Percentiles rank a stretch among this genome's conserved stretches.
These are phyloP conservation scores for Mollisiaceae sp. DNA, from an alignment of 2,329 filamentous ascomycete species.

Conservation along the genomic window DNA sequence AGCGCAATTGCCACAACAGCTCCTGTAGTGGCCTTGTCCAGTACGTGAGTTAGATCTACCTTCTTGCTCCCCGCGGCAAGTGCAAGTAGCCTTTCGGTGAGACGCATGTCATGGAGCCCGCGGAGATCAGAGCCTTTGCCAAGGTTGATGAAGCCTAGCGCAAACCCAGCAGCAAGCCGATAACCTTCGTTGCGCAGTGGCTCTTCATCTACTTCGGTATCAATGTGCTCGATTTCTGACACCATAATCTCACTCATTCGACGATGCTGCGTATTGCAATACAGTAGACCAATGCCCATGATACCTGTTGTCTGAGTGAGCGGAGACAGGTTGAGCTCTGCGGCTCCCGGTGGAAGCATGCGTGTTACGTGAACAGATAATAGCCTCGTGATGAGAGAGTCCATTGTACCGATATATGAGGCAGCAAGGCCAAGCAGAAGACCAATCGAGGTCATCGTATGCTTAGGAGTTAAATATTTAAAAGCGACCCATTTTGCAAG, in stretches of 20 bases:
- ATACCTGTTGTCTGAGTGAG: slow-evolving; percentile 94
- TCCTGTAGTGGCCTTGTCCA: slow-evolving; percentile 92
- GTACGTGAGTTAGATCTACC: slow-evolving; percentile 87
- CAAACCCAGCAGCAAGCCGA: slow-evolving; percentile 89
- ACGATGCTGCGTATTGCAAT: slow-evolving; percentile 93
- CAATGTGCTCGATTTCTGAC: slow-evolving; percentile 90
- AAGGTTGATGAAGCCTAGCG: slow-evolving; percentile 92
- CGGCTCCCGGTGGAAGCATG: slow-evolving; percentile 90
- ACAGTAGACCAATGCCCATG: slow-evolving; percentile 94
- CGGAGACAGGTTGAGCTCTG: slow-evolving; percentile 90
- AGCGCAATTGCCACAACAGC: slow-evolving; percentile 88
- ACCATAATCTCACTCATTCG: slow-evolving; percentile 99
- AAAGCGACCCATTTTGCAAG: slow-evolving; percentile 98
- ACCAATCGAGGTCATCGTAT: slow-evolving; percentile 98
- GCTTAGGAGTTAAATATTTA: slow-evolving; percentile 98
- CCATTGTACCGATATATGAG: slow-evolving; percentile 96
- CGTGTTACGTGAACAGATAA: slow-evolving; percentile 95
- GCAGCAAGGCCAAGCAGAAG: slow-evolving; percentile 90
- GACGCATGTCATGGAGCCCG: slow-evolving; percentile 90
- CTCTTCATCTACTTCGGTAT: slow-evolving; percentile 81
- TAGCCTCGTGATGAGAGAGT: slow-evolving; percentile 89
- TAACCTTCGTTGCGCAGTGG: slow-evolving; percentile 93
- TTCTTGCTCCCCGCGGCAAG: slow-evolving; percentile 89
- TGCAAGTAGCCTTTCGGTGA: slow-evolving; percentile 85
- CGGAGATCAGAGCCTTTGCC: slow-evolving; percentile 87